Base-by-base conservation (phyloP, 164 flowering plant genomes). In the Brasenia schreberi region DNA sequence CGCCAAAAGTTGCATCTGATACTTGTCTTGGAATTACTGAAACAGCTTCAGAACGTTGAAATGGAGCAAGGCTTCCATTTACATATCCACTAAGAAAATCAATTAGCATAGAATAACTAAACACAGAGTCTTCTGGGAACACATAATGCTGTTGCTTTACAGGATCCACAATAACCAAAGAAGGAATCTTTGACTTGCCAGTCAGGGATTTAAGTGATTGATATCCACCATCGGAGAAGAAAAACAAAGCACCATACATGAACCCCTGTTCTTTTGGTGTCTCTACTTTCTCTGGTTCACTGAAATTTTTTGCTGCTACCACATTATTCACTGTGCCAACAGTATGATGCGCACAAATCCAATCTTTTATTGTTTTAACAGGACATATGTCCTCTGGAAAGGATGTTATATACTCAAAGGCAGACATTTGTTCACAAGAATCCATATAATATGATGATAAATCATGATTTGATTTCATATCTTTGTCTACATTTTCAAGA, bases 101-200 rank as follows among this genome's bases (percentile, higher is more conserved):
- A 73, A 69, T 71, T 49, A 86, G 67, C 14, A 82, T 74, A 71
- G 81, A 71, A 73, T 72, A 73, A 74, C 71, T 80, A 44, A 89
- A 75, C 58, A 16, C 71, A 61, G 39, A 64, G 61, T 79, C 76
- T 68, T 80, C 76, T 5, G 85, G 84, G 43, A 74, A 80, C 64
- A 87, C 78, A 79, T 82, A 87, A 75, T 94, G 99, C 27, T 80
- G 76, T 72, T 79, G 82, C 59, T 75, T 67, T 63, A 72, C 59
- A 11, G 99, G 98, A 80, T 91, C 97, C 81, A 89, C 42, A 64
- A 89, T 80, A 43, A 91, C 87, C 67, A 84, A 61, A 9, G 87
- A 78, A 42, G 99, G 99, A 73, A 91, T 73, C 56, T 70, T 76
- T 42, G 78, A 73, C 17, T 70, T 78, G 65, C 79, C 82, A 66